A percentile compares a stretch with the other conserved stretches of the same genome.
These are phyloP conservation scores for Candida hispaniensis DNA, from an alignment of 805 yeast species.

Conservation along the genomic window DNA sequence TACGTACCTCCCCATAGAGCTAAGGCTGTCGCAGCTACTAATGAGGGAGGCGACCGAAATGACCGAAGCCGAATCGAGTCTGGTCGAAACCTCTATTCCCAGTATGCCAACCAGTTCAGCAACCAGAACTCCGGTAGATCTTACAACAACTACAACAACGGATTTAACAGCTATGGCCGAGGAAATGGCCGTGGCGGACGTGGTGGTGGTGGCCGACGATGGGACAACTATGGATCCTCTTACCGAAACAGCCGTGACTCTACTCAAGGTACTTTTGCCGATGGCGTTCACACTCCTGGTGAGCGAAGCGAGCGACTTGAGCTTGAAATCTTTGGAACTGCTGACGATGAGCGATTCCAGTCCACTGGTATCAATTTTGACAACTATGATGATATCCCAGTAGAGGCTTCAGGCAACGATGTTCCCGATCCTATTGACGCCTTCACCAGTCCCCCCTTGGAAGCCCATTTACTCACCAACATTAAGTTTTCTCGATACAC, in stretches of 20 bases:
- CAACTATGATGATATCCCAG: slow-evolving; percentile 97
- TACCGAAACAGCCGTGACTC: slow-evolving; percentile 29
- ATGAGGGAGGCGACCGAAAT: slow-evolving; percentile 1
- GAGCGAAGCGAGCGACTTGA: slow-evolving; percentile 60
- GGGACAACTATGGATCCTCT: slow-evolving; percentile 25
- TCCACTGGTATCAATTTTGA: slow-evolving; percentile 97
- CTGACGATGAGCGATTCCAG: slow-evolving; percentile 60
- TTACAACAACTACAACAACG: slow-evolving; percentile 25
- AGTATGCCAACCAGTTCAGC: slow-evolving; percentile 21
- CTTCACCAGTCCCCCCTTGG: slow-evolving; percentile 89
- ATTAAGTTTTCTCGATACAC: slow-evolving; percentile 80
- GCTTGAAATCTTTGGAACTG: slow-evolving; percentile 70
- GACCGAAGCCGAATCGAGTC: slow-evolving; percentile 8
- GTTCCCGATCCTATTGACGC: slow-evolving; percentile 88
- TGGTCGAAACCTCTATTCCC: slow-evolving; percentile 19
- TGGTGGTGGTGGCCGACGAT: slow-evolving; percentile 26
- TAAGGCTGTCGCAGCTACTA: slow-evolving; percentile 11
- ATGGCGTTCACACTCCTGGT: slow-evolving; percentile 84
- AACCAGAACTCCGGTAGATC: slow-evolving; percentile 22
- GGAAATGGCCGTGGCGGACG: slow-evolving; percentile 26
- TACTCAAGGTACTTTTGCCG: slow-evolving; percentile 72
- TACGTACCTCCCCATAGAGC: slow-evolving; percentile 17
- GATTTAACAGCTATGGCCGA: slow-evolving; percentile 28
- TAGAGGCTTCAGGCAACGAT: slow-evolving; percentile 89
- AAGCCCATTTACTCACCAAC: slow-evolving; percentile 73